These are phyloP conservation scores for Pleurotus citrinopileatus DNA, from an alignment of 768 basidiomycete genomes.

Conservation along the genomic window DNA sequence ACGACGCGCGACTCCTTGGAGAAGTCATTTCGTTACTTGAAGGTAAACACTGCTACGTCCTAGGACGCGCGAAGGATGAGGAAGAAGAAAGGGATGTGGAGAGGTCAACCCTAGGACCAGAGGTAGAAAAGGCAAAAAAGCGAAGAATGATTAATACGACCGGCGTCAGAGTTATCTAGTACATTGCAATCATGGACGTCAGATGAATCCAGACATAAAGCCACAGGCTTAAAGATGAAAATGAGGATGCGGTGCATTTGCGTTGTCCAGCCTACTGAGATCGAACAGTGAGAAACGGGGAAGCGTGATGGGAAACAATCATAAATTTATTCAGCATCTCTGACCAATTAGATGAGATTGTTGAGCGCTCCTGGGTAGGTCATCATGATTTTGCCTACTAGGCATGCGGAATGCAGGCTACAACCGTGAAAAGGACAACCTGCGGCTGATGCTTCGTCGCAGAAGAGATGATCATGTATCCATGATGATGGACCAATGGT, in stretches of 20 bases:
- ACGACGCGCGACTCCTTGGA: background rate
- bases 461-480: background rate
- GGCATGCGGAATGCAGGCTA: background rate
- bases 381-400: background rate
- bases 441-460: background rate
- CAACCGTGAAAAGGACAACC: background rate
- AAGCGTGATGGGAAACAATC: background rate
- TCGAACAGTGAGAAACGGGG: background rate
- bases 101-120: background rate
- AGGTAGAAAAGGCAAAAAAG: background rate
- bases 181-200: background rate
- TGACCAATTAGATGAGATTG: background rate
- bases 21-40: background rate
- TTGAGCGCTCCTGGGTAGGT: background rate
- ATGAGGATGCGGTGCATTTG: background rate
- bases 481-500: background rate
- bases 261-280: background rate
- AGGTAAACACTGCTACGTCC: background rate
- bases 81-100: background rate
- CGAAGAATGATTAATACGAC: background rate
- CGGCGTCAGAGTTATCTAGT: background rate
- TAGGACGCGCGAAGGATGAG: background rate
- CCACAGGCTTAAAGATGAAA: background rate
- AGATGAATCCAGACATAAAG: background rate
- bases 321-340: background rate